Evolutionary conservation across 257 asterid species (phyloP).

Genomic region (Solanum megistacrolobum): DNA sequence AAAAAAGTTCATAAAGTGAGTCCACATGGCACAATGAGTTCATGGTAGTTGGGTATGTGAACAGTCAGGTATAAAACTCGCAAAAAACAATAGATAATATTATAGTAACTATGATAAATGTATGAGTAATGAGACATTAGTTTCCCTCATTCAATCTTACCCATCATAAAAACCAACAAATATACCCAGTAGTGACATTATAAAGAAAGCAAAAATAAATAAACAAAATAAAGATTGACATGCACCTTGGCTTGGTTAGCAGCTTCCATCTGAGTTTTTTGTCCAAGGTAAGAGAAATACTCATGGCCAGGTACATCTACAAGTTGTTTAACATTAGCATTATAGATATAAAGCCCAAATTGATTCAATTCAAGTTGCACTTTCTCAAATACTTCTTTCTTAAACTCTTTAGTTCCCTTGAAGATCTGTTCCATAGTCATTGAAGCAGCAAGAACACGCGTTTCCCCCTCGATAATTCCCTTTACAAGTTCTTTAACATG

Average conservation of each 20-base stretch:
- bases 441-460: conserved; percentile 55
- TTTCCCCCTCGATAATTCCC: conserved; percentile 65
- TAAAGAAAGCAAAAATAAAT: too few species aligned
- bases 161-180: too few species aligned
- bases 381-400: conserved; percentile 49
- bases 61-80: neutral
- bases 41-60: neutral
- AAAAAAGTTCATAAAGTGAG: too few species aligned
- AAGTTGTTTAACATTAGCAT: conserved; percentile 58
- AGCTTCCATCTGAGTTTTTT: conserved; percentile 64
- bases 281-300: conserved; percentile 58
- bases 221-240: too few species aligned
- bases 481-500: conserved; percentile 50
- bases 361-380: conserved; percentile 54
- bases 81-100: too few species aligned
- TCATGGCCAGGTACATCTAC: conserved; percentile 62
- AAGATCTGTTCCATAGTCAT: conserved; percentile 72
- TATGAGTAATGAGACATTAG: too few species aligned
- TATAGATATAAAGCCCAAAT: conserved; percentile 48
- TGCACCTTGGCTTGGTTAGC: conserved; percentile 45
- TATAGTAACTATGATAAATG: too few species aligned
- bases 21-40: neutral
- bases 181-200: too few species aligned
- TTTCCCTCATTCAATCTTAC: too few species aligned
- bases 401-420: conserved; percentile 46